Conservation (phyloP, 1,139 yeast species). For the Hanseniaspora sp. region DNA sequence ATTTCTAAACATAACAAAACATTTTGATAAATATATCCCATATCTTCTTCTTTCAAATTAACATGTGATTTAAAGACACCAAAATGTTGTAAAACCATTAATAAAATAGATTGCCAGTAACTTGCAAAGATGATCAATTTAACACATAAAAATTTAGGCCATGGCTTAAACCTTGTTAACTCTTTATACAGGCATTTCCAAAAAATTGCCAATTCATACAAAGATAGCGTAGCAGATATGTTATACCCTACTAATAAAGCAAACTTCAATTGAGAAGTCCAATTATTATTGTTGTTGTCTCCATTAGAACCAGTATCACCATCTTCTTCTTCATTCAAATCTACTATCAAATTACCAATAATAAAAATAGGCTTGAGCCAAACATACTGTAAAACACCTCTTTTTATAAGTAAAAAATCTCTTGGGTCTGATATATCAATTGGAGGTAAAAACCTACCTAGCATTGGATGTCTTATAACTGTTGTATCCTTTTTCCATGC, state of each 20-base stretch:
- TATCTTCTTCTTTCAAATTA: conserved; percentile 30
- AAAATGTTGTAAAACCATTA: conserved; percentile 49
- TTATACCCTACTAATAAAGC: conserved; percentile 57
- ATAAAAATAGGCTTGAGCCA: conserved; percentile 85
- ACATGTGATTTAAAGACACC: conserved; percentile 38
- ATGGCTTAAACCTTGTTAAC: conserved; percentile 68
- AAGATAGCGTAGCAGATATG: conserved; percentile 64
- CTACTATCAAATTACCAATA: conserved; percentile 42
- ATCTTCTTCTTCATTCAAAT: conserved; percentile 41
- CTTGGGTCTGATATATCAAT: conserved; percentile 81
- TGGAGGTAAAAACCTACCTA: conserved; percentile 39
- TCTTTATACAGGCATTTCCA: conserved; percentile 82
- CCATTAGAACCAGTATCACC: conserved; percentile 21
- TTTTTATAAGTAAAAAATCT: conserved; percentile 61
- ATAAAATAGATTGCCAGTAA: conserved; percentile 83
- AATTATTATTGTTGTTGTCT: background rate
- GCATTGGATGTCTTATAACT: conserved; percentile 63
- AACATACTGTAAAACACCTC: conserved; percentile 86
- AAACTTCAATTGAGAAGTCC: conserved; percentile 19
- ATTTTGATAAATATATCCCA: conserved; percentile 59
- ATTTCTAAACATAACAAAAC: conserved; percentile 73
- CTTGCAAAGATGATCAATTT: conserved; percentile 89
- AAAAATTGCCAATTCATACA: conserved; percentile 77
- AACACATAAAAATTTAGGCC: conserved; percentile 87
- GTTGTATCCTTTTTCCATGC: conserved; percentile 53